Conservation (phyloP, 306 rosid species). For the Comarum palustre region DNA sequence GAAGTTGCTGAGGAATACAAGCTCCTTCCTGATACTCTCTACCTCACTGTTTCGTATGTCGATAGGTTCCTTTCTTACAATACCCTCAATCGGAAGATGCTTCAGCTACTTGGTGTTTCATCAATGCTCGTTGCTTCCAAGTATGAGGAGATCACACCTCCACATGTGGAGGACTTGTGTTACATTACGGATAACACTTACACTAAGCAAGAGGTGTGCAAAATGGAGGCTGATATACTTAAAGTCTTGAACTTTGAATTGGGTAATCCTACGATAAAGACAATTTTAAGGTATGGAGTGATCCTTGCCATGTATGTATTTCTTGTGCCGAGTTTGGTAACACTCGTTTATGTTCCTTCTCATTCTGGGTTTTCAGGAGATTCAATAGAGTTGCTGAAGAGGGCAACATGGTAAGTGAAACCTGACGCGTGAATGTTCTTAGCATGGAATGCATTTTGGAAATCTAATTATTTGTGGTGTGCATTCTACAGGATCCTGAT, state of each 20-base stretch:
- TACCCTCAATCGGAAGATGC: slow-evolving; percentile 40
- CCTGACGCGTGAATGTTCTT: neutral
- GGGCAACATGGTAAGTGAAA: slow-evolving; percentile 44
- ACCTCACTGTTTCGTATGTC: slow-evolving; percentile 51
- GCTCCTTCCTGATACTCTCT: slow-evolving; percentile 71
- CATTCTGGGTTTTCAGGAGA: slow-evolving; percentile 49
- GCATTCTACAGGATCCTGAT: slow-evolving; percentile 40
- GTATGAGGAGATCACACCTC: slow-evolving; percentile 88
- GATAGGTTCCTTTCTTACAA: slow-evolving; percentile 64
- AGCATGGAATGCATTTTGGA: neutral
- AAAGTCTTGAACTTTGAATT: slow-evolving; percentile 65
- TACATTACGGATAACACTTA: slow-evolving; percentile 76
- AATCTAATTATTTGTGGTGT: slow-evolving; percentile 18
- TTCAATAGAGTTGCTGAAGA: slow-evolving; percentile 54
- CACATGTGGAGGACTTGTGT: slow-evolving; percentile 70
- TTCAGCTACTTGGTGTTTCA: slow-evolving; percentile 77
- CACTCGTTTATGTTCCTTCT: slow-evolving; percentile 7
- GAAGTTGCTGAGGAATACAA: slow-evolving; percentile 87
- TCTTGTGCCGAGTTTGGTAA: neutral
- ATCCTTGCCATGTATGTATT: neutral
- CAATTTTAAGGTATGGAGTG: slow-evolving; percentile 61
- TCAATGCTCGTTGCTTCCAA: slow-evolving; percentile 86
- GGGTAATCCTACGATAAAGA: slow-evolving; percentile 80
- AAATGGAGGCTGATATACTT: slow-evolving; percentile 82
- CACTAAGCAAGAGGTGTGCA: slow-evolving; percentile 65